Evolutionary conservation across 2,329 filamentous ascomycete genomes (phyloP).

Genomic region (Neonectria faginata): DNA sequence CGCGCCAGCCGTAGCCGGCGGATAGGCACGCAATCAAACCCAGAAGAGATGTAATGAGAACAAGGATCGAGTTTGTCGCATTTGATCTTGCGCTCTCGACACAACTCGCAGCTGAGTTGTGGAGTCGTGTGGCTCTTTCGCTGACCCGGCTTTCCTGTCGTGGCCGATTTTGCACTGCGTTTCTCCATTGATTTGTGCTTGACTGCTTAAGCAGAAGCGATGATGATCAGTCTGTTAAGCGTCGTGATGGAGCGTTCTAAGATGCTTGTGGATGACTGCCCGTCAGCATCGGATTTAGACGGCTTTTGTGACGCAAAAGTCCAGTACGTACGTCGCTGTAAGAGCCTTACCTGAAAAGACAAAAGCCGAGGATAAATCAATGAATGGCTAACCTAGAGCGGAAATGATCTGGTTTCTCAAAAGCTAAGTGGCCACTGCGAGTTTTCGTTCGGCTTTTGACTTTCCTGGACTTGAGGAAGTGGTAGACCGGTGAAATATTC

Average conservation of each 20-base stretch:
- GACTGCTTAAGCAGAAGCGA: too few relatives aligned
- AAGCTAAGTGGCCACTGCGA: too few relatives aligned
- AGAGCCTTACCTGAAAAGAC: too few relatives aligned
- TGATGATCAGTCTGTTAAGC: too few relatives aligned
- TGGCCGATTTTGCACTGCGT: neutral
- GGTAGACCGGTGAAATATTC: too few relatives aligned
- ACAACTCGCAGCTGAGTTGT: slow-evolving; percentile 32
- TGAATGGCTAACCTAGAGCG: too few relatives aligned
- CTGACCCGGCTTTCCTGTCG: neutral
- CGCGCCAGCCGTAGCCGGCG: slow-evolving; percentile 31
- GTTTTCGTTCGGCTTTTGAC: too few relatives aligned
- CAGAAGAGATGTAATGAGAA: slow-evolving; percentile 33
- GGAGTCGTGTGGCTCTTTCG: neutral
- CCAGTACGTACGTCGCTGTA: too few relatives aligned
- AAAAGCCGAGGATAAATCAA: too few relatives aligned
- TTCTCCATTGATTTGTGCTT: neutral
- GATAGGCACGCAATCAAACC: slow-evolving; percentile 30
- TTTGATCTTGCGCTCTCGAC: slow-evolving; percentile 39
- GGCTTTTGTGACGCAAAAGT: too few relatives aligned
- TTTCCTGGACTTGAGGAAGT: too few relatives aligned
- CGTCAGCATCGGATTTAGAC: neutral
- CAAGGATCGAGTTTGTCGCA: slow-evolving; percentile 41
- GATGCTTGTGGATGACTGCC: neutral
- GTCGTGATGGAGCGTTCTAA: neutral
- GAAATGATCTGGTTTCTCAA: too few relatives aligned